Percentiles rank a stretch among this genome's conserved stretches.
phyloP scores from a whole-genome alignment of 225 moss, liverwort and hornwort genomes.

The Pseudoscleropodium purum region DNA sequence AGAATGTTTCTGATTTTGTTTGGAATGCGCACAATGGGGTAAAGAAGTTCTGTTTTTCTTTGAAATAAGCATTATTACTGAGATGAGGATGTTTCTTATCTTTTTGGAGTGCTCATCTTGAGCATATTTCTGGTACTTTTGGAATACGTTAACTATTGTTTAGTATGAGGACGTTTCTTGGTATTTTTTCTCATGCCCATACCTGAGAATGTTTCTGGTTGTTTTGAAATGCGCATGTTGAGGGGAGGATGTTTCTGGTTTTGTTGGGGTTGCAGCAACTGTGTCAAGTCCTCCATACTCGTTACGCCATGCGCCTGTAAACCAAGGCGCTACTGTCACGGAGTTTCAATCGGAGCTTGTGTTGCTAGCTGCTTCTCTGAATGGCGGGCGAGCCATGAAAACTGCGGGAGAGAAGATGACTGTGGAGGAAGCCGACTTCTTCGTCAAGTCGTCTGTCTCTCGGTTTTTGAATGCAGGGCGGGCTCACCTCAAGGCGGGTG shows the following conservation, averaged over 20 bases:
- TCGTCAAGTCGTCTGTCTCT: slow-evolving; percentile 12
- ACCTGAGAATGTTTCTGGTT: background rate
- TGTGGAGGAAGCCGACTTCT: slow-evolving; percentile 38
- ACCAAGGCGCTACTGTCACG: slow-evolving; percentile 11
- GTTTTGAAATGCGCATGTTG: background rate
- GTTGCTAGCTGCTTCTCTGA: slow-evolving; percentile 24
- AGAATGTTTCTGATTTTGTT: background rate
- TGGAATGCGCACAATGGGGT: background rate
- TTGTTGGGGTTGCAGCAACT: slow-evolving; percentile 3
- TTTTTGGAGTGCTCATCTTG: background rate
- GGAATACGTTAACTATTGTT: background rate
- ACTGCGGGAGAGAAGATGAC: slow-evolving; percentile 21
- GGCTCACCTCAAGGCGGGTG: slow-evolving; percentile 24
- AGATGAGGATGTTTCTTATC: background rate
- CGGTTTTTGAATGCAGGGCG: slow-evolving; percentile 29
- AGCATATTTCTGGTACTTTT: background rate
- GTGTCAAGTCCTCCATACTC: slow-evolving; percentile 33
- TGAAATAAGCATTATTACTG: too few relatives aligned
- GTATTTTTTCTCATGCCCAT: background rate
- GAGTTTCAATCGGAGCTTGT: slow-evolving; percentile 58
- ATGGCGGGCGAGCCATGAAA: slow-evolving; percentile 24
- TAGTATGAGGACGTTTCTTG: background rate
- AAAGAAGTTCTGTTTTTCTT: background rate
- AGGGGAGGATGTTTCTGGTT: background rate
- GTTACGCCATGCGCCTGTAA: slow-evolving; percentile 33